Conservation (phyloP, 495 filamentous ascomycete species). For the Daldinia decipiens region DNA sequence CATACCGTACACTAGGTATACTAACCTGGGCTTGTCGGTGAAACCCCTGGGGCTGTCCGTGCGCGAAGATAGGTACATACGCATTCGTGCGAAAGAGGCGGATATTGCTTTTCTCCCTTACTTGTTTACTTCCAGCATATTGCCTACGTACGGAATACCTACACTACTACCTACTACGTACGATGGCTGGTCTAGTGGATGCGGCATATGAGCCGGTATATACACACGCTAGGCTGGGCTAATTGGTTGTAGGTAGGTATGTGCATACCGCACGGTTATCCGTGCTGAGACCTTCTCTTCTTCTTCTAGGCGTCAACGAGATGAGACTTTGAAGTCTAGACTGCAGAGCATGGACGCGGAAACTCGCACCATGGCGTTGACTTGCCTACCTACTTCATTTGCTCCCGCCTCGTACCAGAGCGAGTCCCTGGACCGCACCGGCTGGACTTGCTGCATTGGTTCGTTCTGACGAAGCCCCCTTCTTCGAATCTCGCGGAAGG, state of each 20-base stretch:
- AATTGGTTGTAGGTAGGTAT: too few species aligned
- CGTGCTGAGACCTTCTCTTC: not conserved
- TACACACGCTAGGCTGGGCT: not conserved
- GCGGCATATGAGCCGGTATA: slow-evolving; percentile 6
- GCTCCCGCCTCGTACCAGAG: slow-evolving; percentile 1
- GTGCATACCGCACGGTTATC: not conserved
- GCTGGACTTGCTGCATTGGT: not conserved
- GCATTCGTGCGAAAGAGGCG: not conserved
- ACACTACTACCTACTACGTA: not conserved
- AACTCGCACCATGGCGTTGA: not conserved
- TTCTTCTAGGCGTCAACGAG: not conserved
- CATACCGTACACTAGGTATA: too few species aligned
- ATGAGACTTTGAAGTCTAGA: not conserved
- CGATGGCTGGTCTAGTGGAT: not conserved
- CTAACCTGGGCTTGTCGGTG: slow-evolving; percentile 8
- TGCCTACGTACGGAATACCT: not conserved
- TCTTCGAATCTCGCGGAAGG: not conserved
- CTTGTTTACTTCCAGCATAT: not conserved
- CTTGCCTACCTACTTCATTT: not conserved
- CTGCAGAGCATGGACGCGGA: not conserved
- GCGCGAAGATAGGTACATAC: not conserved
- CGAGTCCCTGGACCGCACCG: not conserved
- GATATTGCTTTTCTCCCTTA: not conserved
- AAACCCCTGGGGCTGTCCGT: slow-evolving; percentile 3
- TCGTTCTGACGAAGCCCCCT: not conserved